A percentile compares a stretch with the other conserved stretches of the same genome.
Evolutionary conservation across 768 basidiomycete genomes (phyloP).

Genomic region (Trametes cubensis): DNA sequence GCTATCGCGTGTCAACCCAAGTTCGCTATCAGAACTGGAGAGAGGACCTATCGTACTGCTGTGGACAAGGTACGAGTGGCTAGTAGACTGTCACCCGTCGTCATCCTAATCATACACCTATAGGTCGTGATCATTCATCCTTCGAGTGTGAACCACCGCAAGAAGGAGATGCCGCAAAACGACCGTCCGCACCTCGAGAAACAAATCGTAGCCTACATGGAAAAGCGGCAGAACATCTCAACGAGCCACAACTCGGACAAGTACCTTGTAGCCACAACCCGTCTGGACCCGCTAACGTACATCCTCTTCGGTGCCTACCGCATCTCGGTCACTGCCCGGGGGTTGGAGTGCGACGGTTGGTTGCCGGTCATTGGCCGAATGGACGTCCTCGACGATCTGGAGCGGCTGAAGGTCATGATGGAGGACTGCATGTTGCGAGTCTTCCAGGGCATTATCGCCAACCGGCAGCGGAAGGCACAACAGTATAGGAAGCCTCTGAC

Average conservation of each 20-base stretch:
- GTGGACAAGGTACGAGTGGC: conserved; percentile 72
- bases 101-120: conserved; percentile 4
- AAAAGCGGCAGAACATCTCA: conserved; percentile 81
- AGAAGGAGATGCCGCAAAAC: conserved; percentile 45
- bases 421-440: conserved; percentile 87
- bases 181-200: conserved; percentile 43
- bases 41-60: conserved; percentile 69
- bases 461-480: conserved; percentile 35
- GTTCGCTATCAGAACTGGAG: conserved; percentile 78
- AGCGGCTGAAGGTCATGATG: conserved; percentile 75
- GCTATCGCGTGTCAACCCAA: conserved; percentile 88
- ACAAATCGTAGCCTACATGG: conserved; percentile 79
- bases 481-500: conserved; percentile 38
- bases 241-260: conserved; percentile 54
- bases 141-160: conserved; percentile 81
- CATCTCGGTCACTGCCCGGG: conserved; percentile 66
- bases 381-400: conserved; percentile 79
- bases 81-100: not conserved
- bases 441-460: conserved; percentile 76
- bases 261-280: conserved; percentile 78
- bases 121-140: conserved; percentile 82
- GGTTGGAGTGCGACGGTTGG: conserved; percentile 90
- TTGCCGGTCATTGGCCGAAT: conserved; percentile 72
- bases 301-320: conserved; percentile 89
- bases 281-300: conserved; percentile 86